Percentiles rank a stretch among this genome's conserved stretches.
These are phyloP conservation scores for Kregervanrija pseudodelftensis DNA, from an alignment of 805 yeast genomes.

Conservation along the genomic window DNA sequence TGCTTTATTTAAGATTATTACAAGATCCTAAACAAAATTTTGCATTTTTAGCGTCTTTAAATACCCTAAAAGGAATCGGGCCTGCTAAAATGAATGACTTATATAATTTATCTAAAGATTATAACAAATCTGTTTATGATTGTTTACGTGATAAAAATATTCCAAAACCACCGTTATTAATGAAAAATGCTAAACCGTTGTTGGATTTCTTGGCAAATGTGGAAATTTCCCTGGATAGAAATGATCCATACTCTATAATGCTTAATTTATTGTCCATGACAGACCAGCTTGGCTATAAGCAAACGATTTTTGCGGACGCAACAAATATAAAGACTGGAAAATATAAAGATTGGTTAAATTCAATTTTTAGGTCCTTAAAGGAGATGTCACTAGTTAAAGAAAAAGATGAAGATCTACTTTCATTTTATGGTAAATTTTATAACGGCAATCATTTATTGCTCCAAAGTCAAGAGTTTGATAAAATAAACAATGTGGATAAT, in stretches of 20 bases:
- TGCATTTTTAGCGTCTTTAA: slow-evolving; percentile 20
- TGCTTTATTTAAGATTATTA: slow-evolving; percentile 31
- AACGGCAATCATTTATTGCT: too few species aligned
- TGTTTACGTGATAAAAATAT: slow-evolving; percentile 12
- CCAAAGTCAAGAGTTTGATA: too few species aligned
- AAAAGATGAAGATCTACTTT: slow-evolving; percentile 25
- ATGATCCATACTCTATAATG: slow-evolving; percentile 33
- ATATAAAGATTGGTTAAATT: slow-evolving; percentile 27
- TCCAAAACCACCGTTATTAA: slow-evolving; percentile 7
- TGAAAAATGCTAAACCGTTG: slow-evolving; percentile 8
- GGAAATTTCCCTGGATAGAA: slow-evolving; percentile 18
- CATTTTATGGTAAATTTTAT: slow-evolving; percentile 23
- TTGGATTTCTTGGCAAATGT: slow-evolving; percentile 13
- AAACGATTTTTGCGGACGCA: not conserved
- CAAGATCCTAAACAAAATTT: slow-evolving; percentile 24
- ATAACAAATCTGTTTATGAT: slow-evolving; percentile 18
- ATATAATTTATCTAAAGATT: slow-evolving; percentile 12
- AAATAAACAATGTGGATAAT: not conserved
- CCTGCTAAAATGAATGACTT: slow-evolving; percentile 13
- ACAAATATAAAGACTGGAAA: slow-evolving; percentile 10
- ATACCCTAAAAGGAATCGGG: slow-evolving; percentile 19
- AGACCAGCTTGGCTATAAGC: not conserved
- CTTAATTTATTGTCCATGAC: slow-evolving; percentile 17
- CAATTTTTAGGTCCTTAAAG: slow-evolving; percentile 30
- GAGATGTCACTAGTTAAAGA: slow-evolving; percentile 18